Evolutionary conservation across 2,329 filamentous ascomycete species (phyloP).

Genomic region (Cladosporium cucumerinum): DNA sequence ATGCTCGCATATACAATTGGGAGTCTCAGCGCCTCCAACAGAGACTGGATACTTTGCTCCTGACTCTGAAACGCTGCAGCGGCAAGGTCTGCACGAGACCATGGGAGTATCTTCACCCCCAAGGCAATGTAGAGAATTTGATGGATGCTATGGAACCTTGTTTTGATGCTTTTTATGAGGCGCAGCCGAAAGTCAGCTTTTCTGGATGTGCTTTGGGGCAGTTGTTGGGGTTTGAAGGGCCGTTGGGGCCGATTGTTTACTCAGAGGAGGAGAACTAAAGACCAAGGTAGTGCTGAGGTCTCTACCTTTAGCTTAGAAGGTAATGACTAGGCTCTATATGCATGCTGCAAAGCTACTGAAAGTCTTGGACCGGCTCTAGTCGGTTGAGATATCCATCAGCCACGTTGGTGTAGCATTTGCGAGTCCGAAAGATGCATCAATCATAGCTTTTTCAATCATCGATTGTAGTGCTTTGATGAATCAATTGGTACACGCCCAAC

Average conservation of each 20-base stretch:
- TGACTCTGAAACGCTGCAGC: background rate
- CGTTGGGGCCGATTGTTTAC: background rate
- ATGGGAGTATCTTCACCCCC: background rate
- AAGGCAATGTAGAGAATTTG: background rate
- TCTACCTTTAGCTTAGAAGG: too few species aligned
- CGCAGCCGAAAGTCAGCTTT: background rate
- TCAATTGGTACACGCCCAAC: too few species aligned
- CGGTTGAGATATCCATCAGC: too few species aligned
- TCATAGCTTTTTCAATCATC: too few species aligned
- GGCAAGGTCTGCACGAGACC: background rate
- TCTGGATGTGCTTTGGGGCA: background rate
- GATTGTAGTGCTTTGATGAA: too few species aligned
- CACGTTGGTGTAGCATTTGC: too few species aligned
- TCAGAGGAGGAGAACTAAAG: background rate
- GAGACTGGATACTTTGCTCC: background rate
- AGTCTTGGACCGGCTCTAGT: too few species aligned
- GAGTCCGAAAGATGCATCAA: too few species aligned
- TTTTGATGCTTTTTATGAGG: background rate
- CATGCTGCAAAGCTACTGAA: too few species aligned
- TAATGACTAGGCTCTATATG: too few species aligned
- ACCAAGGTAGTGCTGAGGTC: too few species aligned
- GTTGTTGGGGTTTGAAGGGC: background rate
- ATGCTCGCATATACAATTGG: background rate
- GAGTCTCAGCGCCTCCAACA: background rate
- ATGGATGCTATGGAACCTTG: background rate